These are phyloP conservation scores for Sequoia sempervirens DNA, from an alignment of 75 land plant species.

Conservation along the genomic window DNA sequence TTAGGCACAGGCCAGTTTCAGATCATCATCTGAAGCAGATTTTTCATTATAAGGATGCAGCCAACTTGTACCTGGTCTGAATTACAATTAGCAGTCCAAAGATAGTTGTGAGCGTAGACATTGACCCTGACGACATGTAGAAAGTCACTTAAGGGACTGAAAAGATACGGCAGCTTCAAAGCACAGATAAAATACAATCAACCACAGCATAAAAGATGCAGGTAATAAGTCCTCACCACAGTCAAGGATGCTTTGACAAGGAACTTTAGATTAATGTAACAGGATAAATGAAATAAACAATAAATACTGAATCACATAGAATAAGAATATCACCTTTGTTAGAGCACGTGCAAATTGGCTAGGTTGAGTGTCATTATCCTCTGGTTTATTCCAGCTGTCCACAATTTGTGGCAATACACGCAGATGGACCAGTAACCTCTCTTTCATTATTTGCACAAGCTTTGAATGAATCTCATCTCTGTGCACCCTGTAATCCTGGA, in stretches of 20 bases:
- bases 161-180: background rate
- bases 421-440: conserved; percentile 81
- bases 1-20: no score
- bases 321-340: conserved; percentile 64
- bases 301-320: background rate
- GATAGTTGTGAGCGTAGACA: background rate
- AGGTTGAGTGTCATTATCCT: conserved; percentile 81
- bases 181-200: background rate
- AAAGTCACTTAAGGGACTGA: background rate
- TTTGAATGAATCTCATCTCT: conserved; percentile 95
- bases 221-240: background rate
- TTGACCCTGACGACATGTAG: background rate
- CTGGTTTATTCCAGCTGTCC: conserved; percentile 82
- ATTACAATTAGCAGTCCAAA: background rate
- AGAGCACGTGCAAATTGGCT: conserved; percentile 89
- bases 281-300: background rate
- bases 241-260: background rate
- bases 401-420: conserved; percentile 76
- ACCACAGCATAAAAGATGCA: background rate
- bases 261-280: background rate
- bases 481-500: conserved; percentile 89
- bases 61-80: background rate
- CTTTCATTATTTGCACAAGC: conserved; percentile 96
- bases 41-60: no score
- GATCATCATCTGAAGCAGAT: no score